Conservation (phyloP, 2,329 filamentous ascomycete genomes). For the Aaosphaeria arxii region DNA sequence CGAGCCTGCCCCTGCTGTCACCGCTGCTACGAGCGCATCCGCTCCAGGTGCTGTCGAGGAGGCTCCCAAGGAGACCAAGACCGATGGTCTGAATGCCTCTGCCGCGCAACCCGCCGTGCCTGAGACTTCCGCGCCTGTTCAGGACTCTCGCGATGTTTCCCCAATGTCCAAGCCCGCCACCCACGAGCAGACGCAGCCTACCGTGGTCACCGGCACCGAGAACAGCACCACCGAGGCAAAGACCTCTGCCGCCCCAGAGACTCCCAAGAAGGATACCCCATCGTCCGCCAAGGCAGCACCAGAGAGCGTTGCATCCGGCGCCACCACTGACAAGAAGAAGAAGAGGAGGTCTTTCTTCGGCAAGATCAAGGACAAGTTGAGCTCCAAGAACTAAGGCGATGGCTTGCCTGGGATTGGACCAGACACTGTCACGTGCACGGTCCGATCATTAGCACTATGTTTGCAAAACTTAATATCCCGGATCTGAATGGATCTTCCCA, state of each 20-base stretch:
- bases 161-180: constrained; percentile 40
- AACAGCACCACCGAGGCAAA: constrained; percentile 29
- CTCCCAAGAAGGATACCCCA: constrained; percentile 27
- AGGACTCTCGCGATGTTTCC: constrained; percentile 40
- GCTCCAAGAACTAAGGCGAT: constrained; percentile 21
- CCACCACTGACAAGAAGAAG: constrained; percentile 41
- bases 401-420: constrained; percentile 8
- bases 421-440: constrained; percentile 2
- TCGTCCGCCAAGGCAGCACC: constrained; percentile 36
- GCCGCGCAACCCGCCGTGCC: constrained; percentile 18
- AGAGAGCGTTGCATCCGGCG: constrained; percentile 34
- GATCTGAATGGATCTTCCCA: constrained; percentile 7
- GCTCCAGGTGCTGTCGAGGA: constrained; percentile 32
- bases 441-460: no score
- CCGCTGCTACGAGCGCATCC: constrained; percentile 36
- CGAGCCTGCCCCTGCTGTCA: constrained; percentile 43
- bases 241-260: constrained; percentile 17
- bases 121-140: constrained; percentile 9
- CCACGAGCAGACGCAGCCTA: constrained; percentile 35
- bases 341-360: constrained; percentile 48
- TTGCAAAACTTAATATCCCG: not conserved
- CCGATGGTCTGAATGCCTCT: constrained; percentile 37
- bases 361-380: constrained; percentile 49
- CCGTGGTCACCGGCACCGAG: constrained; percentile 40
- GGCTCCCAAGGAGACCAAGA: constrained; percentile 25